phyloP scores from a whole-genome alignment of 495 filamentous ascomycete genomes.

The Copromyces sp. region DNA sequence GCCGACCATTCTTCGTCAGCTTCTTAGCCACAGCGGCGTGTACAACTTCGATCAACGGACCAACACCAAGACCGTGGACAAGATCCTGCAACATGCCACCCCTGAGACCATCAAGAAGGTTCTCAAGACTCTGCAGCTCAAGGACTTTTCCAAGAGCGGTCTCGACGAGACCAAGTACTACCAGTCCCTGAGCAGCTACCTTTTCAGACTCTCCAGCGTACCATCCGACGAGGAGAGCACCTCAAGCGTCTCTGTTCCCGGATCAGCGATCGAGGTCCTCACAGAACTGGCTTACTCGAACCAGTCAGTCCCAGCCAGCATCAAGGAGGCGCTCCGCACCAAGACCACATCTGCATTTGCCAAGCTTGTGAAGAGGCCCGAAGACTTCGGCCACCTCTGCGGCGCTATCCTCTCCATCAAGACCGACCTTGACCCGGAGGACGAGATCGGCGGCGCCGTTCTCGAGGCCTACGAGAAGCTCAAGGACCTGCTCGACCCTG shows the following conservation, averaged over 20 bases:
- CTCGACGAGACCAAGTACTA: conserved; percentile 32
- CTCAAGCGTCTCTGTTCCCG: conserved; percentile 25
- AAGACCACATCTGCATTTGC: conserved; percentile 54
- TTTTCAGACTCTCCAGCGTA: conserved; percentile 32
- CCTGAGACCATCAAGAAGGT: conserved; percentile 38
- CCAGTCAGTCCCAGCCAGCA: conserved; percentile 44
- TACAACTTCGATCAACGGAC: conserved; percentile 80
- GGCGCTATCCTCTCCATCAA: conserved; percentile 36
- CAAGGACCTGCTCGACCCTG: conserved; percentile 55
- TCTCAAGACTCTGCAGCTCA: conserved; percentile 29
- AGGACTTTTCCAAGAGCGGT: conserved; percentile 19
- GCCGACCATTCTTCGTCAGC: conserved; percentile 46
- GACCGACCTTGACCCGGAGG: conserved; percentile 47
- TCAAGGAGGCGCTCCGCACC: conserved; percentile 58
- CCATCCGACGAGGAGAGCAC: conserved; percentile 9
- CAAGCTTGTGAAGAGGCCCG: conserved; percentile 54
- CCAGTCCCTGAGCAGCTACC: conserved; percentile 43
- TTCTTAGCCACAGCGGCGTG: conserved; percentile 58
- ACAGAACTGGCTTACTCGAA: conserved; percentile 40
- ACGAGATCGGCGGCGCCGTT: conserved; percentile 45
- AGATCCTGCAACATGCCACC: conserved; percentile 54
- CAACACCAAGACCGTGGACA: conserved; percentile 80
- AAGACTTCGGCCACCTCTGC: conserved; percentile 42
- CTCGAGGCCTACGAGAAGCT: conserved; percentile 56
- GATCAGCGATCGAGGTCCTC: conserved; percentile 32